Base-by-base conservation (phyloP, 371 early-diverging fungal species). In the Mucor circinelloides region DNA sequence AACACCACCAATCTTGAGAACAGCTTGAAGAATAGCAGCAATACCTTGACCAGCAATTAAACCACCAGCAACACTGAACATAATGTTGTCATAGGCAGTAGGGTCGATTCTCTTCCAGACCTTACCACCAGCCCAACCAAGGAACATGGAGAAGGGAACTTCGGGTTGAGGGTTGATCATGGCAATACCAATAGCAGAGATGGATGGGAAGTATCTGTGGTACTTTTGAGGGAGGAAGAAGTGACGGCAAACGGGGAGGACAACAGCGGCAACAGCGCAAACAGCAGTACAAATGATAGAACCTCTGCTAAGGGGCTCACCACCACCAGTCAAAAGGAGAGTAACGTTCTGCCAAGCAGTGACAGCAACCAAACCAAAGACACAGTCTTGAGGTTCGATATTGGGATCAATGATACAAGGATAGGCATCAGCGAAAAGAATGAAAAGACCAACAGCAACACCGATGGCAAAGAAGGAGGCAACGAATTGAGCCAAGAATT, bases 11-110 rank as follows among this genome's bases (percentile, higher is more conserved):
- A 92, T 69, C 30, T 77, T 78, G 66, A 88, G 74, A 52, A 88
- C 70, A 30, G 90, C 90, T 63, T 87, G 80, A 65, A 92, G 67
- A 52, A 90, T 76, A 57, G 90, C 91, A 46, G 85, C 83, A 56
- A 91, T 85, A 72, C 93, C 93, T 67, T 89, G 89, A 63, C 93
- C 93, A 64, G 91, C 90, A 74, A 91, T 87, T 65, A 90, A 69
- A 64, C 93, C 93, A 64, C 83, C 85, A 58, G 91, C 90, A 54
- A 87, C 73, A 64, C 71, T 72, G 74, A 84, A 87, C 83, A 84
- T 79, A 52, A 72, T 80, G 60, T 84, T 73, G 27, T 87, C 88
- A 55, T 80, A 79, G n/a, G 70, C 66, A 17, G 36, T 50, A 44
- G 79, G 77, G 36, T 60, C 58, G 54, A 80, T 28, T 0, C 72